These are phyloP conservation scores for Nymphaea thermarum DNA, from an alignment of 164 flowering plant species.

Conservation along the genomic window DNA sequence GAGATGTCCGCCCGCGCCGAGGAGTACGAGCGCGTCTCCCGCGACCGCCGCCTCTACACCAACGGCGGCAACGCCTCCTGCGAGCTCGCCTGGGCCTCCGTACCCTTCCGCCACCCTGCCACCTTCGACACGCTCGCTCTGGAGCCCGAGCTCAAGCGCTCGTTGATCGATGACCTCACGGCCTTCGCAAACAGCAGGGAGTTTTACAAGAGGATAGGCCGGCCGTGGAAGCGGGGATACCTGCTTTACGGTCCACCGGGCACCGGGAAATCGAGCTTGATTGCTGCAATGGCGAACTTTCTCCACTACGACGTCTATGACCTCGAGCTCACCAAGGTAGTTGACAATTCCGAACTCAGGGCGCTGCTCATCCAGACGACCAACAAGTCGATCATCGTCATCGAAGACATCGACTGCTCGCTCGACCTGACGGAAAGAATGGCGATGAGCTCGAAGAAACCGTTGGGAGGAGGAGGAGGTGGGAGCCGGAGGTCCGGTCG, in stretches of 20 bases:
- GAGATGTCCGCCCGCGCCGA: slow-evolving; percentile 29
- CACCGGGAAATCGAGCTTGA: slow-evolving; percentile 55
- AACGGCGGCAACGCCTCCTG: slow-evolving; percentile 39
- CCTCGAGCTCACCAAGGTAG: slow-evolving; percentile 49
- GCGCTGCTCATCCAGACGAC: slow-evolving; percentile 44
- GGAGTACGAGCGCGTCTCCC: slow-evolving; percentile 42
- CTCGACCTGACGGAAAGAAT: slow-evolving; percentile 18
- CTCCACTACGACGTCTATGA: slow-evolving; percentile 54
- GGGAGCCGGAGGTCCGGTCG: background rate
- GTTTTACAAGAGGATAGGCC: slow-evolving; percentile 48
- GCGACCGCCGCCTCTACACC: slow-evolving; percentile 48
- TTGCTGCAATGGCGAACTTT: slow-evolving; percentile 65
- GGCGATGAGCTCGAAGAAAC: background rate
- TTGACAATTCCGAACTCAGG: slow-evolving; percentile 46
- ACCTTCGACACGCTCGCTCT: slow-evolving; percentile 56
- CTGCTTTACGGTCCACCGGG: slow-evolving; percentile 56
- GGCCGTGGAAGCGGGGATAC: slow-evolving; percentile 66
- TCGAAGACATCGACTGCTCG: slow-evolving; percentile 73
- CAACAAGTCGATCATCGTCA: slow-evolving; percentile 46
- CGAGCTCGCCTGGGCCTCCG: slow-evolving; percentile 61
- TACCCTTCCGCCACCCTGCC: slow-evolving; percentile 59
- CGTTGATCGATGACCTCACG: slow-evolving; percentile 32
- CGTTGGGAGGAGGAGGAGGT: background rate
- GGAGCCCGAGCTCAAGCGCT: slow-evolving; percentile 32
- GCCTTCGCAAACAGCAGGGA: slow-evolving; percentile 38